These are phyloP conservation scores for Asclepias syriaca DNA, from an alignment of 257 asterid species.

Conservation along the genomic window DNA sequence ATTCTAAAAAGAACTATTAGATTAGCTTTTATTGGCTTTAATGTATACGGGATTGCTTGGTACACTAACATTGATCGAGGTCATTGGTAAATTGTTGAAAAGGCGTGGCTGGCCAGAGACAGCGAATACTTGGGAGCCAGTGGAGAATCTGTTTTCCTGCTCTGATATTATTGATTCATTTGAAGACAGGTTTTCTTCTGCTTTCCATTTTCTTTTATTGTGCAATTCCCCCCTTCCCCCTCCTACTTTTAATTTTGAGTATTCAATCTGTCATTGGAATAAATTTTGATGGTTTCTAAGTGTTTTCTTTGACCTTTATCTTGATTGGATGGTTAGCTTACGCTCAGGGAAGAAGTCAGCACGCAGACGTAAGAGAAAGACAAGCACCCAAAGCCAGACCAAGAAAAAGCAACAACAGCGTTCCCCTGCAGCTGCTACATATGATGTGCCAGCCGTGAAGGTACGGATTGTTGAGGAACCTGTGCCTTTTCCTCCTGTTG, in stretches of 20 bases:
- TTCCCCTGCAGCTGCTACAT: conserved; percentile 47
- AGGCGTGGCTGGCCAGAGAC: conserved; percentile 98
- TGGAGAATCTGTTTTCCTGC: conserved; percentile 55
- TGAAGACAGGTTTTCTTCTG: conserved; percentile 63
- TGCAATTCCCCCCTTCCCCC: background rate
- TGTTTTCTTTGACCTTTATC: conserved; percentile 15
- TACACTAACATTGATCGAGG: conserved; percentile 8
- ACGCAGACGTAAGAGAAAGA: conserved; percentile 72
- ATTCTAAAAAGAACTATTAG: background rate
- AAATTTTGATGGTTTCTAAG: conserved; percentile 7
- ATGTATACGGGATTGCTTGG: background rate
- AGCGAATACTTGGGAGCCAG: conserved; percentile 91
- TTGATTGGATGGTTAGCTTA: conserved; percentile 33
- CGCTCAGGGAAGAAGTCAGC: conserved; percentile 51
- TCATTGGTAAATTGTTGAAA: conserved; percentile 17
- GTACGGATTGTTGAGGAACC: conserved; percentile 35
- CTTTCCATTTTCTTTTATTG: conserved; percentile 9
- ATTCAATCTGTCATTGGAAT: conserved; percentile 14
- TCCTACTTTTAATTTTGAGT: background rate
- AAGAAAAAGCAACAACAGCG: conserved; percentile 57
- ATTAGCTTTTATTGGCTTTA: conserved; percentile 10
- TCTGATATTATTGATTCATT: conserved; percentile 67
- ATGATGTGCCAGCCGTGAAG: conserved; percentile 44
- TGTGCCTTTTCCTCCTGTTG: conserved; percentile 23
- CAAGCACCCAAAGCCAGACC: conserved; percentile 42